These are phyloP conservation scores for Hericium erinaceus DNA, from an alignment of 768 basidiomycete genomes.

Conservation along the genomic window DNA sequence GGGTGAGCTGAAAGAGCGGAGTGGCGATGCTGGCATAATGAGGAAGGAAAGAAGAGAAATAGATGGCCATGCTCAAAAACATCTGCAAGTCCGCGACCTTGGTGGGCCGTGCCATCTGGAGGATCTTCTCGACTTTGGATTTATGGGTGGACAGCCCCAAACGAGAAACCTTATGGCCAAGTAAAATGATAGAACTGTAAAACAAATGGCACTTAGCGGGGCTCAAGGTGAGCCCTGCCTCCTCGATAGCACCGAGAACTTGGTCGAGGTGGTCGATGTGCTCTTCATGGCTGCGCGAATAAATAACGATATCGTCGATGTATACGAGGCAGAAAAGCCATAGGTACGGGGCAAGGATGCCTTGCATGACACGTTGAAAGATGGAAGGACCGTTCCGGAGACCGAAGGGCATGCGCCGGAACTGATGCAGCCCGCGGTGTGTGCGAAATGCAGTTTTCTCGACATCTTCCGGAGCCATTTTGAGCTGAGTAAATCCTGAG, in stretches of 20 bases:
- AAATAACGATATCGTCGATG: slow-evolving; percentile 11
- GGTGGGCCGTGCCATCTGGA: slow-evolving; percentile 15
- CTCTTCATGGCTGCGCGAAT: slow-evolving; percentile 3
- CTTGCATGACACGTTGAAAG: slow-evolving; percentile 34
- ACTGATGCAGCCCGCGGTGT: slow-evolving; percentile 32
- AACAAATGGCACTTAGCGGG: slow-evolving; percentile 20
- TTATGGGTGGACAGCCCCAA: slow-evolving; percentile 23
- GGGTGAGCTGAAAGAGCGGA: slow-evolving; percentile 20
- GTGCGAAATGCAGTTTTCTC: slow-evolving; percentile 29
- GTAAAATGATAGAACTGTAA: slow-evolving; percentile 17
- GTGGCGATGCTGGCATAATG: slow-evolving; percentile 25
- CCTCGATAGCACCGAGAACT: slow-evolving; percentile 21
- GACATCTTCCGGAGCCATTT: slow-evolving; percentile 10
- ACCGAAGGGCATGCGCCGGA: slow-evolving; percentile 31
- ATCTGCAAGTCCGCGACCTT: slow-evolving; percentile 15
- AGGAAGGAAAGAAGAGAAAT: slow-evolving; percentile 28
- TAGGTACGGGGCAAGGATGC: neutral
- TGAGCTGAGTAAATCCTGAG: slow-evolving; percentile 32
- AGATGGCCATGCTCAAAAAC: slow-evolving; percentile 29
- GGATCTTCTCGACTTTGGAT: slow-evolving; percentile 28
- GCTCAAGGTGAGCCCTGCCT: slow-evolving; percentile 15
- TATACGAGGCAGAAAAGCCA: neutral
- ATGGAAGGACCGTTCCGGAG: slow-evolving; percentile 24
- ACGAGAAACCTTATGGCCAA: too few relatives aligned
- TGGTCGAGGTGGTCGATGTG: slow-evolving; percentile 19